Conservation (phyloP, 2,329 filamentous ascomycete species). For the Cladosporium velox region DNA sequence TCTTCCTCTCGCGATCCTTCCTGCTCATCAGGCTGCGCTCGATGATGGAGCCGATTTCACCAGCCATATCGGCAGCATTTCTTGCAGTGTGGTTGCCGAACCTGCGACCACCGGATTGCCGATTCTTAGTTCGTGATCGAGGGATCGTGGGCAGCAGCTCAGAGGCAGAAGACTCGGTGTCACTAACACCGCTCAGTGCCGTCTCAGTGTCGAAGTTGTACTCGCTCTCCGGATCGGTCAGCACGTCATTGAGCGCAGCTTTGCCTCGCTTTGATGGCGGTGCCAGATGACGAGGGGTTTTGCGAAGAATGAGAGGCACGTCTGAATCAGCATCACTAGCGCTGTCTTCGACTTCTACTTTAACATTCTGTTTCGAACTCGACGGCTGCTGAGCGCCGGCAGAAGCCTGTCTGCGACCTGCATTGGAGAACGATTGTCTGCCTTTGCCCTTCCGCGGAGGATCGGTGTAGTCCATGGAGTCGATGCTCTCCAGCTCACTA, state of each 20-base stretch:
- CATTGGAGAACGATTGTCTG: slow-evolving; percentile 24
- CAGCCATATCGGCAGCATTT: slow-evolving; percentile 23
- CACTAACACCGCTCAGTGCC: slow-evolving; percentile 8
- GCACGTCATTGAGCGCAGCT: background rate
- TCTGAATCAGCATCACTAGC: slow-evolving; percentile 40
- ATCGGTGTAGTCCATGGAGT: slow-evolving; percentile 24
- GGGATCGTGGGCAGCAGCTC: background rate
- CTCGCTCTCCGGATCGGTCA: slow-evolving; percentile 11
- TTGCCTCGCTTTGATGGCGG: background rate
- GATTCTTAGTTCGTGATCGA: slow-evolving; percentile 6
- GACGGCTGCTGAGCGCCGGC: slow-evolving; percentile 30
- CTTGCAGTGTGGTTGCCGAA: slow-evolving; percentile 31
- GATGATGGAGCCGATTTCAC: slow-evolving; percentile 27
- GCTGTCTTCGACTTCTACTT: slow-evolving; percentile 43
- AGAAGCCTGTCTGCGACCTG: background rate
- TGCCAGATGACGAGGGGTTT: background rate
- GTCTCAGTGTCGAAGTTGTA: background rate
- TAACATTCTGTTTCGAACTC: slow-evolving; percentile 31
- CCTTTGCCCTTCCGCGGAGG: slow-evolving; percentile 20
- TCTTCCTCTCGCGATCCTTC: slow-evolving; percentile 57
- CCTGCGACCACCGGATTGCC: slow-evolving; percentile 21
- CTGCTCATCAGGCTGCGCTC: slow-evolving; percentile 26
- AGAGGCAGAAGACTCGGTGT: background rate
- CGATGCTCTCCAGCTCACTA: slow-evolving; percentile 34
- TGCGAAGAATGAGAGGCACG: slow-evolving; percentile 26